Evolutionary conservation across 176 grass and related monocot species (phyloP).

Genomic region (Paspalum notatum): DNA sequence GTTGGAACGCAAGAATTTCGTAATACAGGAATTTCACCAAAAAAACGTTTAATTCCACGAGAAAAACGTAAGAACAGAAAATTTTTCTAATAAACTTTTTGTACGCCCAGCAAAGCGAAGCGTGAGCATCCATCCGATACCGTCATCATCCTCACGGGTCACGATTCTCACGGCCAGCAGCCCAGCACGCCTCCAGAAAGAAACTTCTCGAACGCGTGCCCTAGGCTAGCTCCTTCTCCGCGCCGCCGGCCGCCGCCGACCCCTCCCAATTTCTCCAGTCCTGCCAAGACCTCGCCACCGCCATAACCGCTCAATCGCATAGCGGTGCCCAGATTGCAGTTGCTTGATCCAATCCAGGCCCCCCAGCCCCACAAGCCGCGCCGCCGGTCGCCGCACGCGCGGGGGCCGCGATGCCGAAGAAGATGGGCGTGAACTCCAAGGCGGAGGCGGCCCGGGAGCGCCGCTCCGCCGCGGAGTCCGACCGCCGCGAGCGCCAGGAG

Average conservation of each 20-base stretch:
- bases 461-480: conserved; percentile 66
- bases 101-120: neutral
- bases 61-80: no score
- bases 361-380: neutral
- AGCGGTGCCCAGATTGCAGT: neutral
- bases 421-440: conserved; percentile 99
- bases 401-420: conserved; percentile 83
- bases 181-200: conserved; percentile 2
- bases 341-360: neutral
- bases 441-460: conserved; percentile 84
- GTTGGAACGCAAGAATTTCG: no score
- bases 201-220: conserved; percentile 16
- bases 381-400: conserved; percentile 2
- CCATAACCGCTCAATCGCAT: neutral
- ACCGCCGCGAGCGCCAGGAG: conserved; percentile 54
- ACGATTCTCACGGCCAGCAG: no score
- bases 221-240: neutral
- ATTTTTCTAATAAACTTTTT: no score
- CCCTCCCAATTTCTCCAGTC: conserved; percentile 18
- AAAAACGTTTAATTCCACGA: no score
- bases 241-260: neutral
- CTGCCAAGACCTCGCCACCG: neutral
- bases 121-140: neutral
- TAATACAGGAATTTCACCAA: no score
- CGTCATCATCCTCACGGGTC: neutral